Evolutionary conservation across 495 filamentous ascomycete genomes (phyloP), one percentile per base, ranked within the genome.

Genomic region (Talaromyces nanjingensis): DNA sequence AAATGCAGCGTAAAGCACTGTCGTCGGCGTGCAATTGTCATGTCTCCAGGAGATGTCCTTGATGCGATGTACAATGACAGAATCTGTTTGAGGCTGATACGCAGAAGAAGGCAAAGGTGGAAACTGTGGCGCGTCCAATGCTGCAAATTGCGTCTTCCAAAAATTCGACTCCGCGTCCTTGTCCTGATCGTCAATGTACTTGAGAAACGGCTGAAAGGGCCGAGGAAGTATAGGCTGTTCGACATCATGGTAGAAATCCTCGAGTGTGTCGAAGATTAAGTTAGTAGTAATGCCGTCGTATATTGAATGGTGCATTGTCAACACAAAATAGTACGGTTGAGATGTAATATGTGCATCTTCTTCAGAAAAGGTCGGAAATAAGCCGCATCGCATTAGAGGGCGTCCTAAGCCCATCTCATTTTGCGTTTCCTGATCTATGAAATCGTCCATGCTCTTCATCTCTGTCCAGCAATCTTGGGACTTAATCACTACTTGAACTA

Each of bases 91-190:
- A 20, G 80, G 74, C 59, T 76, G 74, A 65, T 84, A 82, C 0
- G 72, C 73, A 2, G 68, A 64, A 25, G 70, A 76, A 0, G 83
- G 81, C 11, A 84, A 68, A 3, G 71, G 24, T 1, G 83, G 83
- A 66, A 84, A 85, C 29, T 78, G 18, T 11, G 29, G 73, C 27
- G 73, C 76, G 11, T 62, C 34, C 9, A 62, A 25, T 16, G 72
- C 78, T 2, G 71, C 63, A 8, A 86, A 71, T 42, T 69, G 65
- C 2, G 68, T 61, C 0, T 73, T 72, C 72, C 72, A 74, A 55
- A 67, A 74, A 0, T 63, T 25, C 8, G 61, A 59, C 11, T 59
- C 53, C 9, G 58, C 55, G 31, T 67, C 34, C 20, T 27, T 54
- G 39, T 72, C 67, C 8, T 6, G 8, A 3, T 53, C 31, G 16